Conservation (phyloP, 1,284 basidiomycete genomes). For the Caloboletus inedulis region DNA sequence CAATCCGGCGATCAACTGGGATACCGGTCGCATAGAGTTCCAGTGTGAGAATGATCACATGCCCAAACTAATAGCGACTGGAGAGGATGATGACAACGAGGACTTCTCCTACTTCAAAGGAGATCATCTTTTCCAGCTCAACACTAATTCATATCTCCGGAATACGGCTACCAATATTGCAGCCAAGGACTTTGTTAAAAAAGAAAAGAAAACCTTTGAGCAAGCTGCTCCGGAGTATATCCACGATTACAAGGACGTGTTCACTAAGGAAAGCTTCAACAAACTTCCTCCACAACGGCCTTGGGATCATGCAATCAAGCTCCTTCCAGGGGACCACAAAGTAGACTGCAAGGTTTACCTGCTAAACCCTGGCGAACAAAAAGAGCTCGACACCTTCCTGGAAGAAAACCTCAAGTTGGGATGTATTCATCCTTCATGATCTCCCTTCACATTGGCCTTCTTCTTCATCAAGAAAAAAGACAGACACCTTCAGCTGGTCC, state of each 20-base stretch:
- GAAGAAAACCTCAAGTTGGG: not conserved
- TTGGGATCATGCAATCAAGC: not conserved
- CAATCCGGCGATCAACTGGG: no score
- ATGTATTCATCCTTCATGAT: not conserved
- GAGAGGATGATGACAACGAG: no score
- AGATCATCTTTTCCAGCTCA: no score
- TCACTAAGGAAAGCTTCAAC: not conserved
- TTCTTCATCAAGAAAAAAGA: not conserved
- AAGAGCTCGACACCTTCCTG: not conserved
- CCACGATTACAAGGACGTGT: not conserved
- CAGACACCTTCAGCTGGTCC: fast-evolving
- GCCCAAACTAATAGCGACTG: no score
- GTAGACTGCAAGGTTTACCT: not conserved
- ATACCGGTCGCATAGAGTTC: no score
- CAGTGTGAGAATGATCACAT: no score
- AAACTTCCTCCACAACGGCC: not conserved
- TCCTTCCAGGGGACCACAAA: not conserved
- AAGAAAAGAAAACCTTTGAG: no score
- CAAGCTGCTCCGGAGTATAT: no score
- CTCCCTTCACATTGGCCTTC: not conserved
- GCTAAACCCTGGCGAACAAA: not conserved
- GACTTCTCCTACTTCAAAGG: no score
- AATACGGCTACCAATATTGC: no score
- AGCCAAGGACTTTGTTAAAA: no score
- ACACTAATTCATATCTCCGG: no score